phyloP scores from a whole-genome alignment of 768 basidiomycete genomes.

The Leccinum arenicola region DNA sequence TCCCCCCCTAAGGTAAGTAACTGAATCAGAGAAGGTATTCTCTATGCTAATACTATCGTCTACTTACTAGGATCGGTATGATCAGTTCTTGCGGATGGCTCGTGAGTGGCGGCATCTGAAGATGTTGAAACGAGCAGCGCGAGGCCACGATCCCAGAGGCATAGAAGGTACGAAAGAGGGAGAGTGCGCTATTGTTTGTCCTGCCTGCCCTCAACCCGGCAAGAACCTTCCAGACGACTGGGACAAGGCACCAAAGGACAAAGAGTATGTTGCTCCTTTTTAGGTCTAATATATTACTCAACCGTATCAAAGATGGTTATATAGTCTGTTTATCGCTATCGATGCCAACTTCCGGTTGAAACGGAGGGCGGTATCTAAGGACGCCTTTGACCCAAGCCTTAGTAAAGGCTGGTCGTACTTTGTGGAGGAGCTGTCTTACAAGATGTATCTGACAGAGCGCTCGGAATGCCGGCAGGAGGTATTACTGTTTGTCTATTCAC shows the following conservation, averaged over 20 bases:
- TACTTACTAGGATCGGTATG: not conserved
- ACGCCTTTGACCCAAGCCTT: conserved; percentile 19
- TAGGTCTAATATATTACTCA: not conserved
- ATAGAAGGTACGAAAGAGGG: conserved; percentile 20
- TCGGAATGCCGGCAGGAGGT: too few relatives aligned
- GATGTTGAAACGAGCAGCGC: not conserved
- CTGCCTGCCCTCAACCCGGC: conserved; percentile 28
- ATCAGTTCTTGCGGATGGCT: not conserved
- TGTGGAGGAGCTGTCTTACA: conserved; percentile 14
- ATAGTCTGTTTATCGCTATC: conserved; percentile 12
- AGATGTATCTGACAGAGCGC: too few relatives aligned
- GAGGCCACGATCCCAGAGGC: conserved; percentile 14
- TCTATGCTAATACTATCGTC: too few relatives aligned
- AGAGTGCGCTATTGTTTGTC: conserved; percentile 25
- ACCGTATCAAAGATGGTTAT: not conserved
- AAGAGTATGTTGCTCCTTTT: not conserved
- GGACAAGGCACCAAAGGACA: not conserved
- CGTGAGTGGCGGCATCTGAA: not conserved
- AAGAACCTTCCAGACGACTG: conserved; percentile 25
- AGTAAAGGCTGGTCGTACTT: conserved; percentile 26
- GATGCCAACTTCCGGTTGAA: conserved; percentile 28
- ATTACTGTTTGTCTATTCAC: too few relatives aligned
- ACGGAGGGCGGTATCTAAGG: conserved; percentile 15
- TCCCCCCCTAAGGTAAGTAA: not conserved
- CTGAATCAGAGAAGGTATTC: too few relatives aligned